Conservation (phyloP, 2,329 filamentous ascomycete species). For the Stemphylium lycopersici region DNA sequence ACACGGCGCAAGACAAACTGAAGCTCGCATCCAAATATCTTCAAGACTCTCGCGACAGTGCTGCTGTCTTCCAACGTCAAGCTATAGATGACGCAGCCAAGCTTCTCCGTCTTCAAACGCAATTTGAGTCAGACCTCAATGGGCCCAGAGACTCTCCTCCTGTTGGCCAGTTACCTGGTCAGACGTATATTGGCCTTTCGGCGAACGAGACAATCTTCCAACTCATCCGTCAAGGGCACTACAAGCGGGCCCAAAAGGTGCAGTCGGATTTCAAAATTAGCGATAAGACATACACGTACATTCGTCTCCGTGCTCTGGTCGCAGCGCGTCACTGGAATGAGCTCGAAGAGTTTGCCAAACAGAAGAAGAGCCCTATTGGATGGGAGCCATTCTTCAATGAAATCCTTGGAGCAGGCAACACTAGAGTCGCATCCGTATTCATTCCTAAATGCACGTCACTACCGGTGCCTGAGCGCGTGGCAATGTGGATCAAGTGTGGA, state of each 20-base stretch:
- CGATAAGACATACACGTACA: slow-evolving; percentile 90
- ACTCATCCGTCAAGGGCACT: slow-evolving; percentile 79
- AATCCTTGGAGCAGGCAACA: slow-evolving; percentile 85
- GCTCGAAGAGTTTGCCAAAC: slow-evolving; percentile 81
- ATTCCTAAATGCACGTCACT: slow-evolving; percentile 84
- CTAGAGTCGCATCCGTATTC: slow-evolving; percentile 81
- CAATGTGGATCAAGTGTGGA: slow-evolving; percentile 97
- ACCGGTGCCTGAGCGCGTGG: slow-evolving; percentile 71
- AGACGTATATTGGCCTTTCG: slow-evolving; percentile 77
- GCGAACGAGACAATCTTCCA: slow-evolving; percentile 93
- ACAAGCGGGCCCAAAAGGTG: slow-evolving; percentile 84
- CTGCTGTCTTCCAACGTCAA: slow-evolving; percentile 71
- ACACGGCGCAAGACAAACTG: slow-evolving; percentile 81
- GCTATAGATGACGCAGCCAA: slow-evolving; percentile 80
- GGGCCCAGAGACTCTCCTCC: slow-evolving; percentile 57
- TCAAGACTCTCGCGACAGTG: slow-evolving; percentile 79
- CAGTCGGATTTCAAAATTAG: slow-evolving; percentile 91
- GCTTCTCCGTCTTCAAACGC: slow-evolving; percentile 83
- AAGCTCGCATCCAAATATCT: slow-evolving; percentile 84
- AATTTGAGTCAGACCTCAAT: slow-evolving; percentile 78
- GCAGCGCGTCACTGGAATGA: slow-evolving; percentile 91
- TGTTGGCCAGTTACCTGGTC: slow-evolving; percentile 27
- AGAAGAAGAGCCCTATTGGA: slow-evolving; percentile 86
- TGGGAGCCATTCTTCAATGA: slow-evolving; percentile 98
- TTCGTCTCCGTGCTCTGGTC: slow-evolving; percentile 83